These are phyloP conservation scores for Lactifluus rugatus DNA, from an alignment of 768 basidiomycete species.

Conservation along the genomic window DNA sequence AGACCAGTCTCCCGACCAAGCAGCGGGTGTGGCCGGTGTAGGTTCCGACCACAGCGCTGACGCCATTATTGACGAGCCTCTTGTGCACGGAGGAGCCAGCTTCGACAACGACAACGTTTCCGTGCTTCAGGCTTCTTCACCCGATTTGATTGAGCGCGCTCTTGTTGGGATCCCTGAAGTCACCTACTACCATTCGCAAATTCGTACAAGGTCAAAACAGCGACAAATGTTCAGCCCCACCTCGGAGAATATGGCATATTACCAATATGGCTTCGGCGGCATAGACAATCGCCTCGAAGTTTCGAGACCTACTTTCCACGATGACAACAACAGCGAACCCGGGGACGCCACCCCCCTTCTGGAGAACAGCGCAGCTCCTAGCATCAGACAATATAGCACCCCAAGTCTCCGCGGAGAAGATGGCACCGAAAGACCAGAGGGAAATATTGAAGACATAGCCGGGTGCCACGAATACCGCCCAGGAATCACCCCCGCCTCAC, in stretches of 20 bases:
- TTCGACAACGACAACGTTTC: not conserved
- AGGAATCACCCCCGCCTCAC: not conserved
- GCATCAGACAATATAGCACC: not conserved
- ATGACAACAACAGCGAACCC: not conserved
- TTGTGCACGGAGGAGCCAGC: not conserved
- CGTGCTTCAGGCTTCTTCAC: slow-evolving; percentile 1
- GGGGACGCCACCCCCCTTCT: not conserved
- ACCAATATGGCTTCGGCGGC: slow-evolving; percentile 4
- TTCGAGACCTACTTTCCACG: not conserved
- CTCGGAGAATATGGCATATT: not conserved
- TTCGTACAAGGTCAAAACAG: slow-evolving; percentile 2
- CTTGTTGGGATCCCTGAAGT: not conserved
- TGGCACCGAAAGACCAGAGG: not conserved
- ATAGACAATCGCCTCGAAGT: not conserved
- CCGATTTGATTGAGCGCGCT: slow-evolving; percentile 4
- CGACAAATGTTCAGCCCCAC: not conserved
- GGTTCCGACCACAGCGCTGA: not conserved
- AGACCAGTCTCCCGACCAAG: not conserved
- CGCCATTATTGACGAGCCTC: not conserved
- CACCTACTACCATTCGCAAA: not conserved
- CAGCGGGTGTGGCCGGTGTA: not conserved
- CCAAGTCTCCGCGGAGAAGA: not conserved
- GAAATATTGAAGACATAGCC: not conserved
- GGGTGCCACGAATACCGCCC: not conserved
- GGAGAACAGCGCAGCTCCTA: not conserved